These are phyloP conservation scores for Elsinoe arachidis DNA, from an alignment of 2,329 filamentous ascomycete species.

Conservation along the genomic window DNA sequence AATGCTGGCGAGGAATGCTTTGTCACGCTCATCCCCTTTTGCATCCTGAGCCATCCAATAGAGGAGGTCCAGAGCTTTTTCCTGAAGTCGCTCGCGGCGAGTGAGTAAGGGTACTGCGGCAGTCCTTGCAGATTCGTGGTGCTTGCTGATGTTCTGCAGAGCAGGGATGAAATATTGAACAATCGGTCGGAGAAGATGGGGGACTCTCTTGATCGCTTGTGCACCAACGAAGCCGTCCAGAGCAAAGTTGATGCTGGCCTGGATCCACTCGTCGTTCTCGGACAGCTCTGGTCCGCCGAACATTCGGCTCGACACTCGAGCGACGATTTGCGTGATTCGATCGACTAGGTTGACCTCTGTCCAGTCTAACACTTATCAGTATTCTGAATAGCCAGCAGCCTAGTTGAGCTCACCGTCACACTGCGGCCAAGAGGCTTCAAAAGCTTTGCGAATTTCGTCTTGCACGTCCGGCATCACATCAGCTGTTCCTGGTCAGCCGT, in stretches of 20 bases:
- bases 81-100: slow-evolving; percentile 15
- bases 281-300: slow-evolving; percentile 22
- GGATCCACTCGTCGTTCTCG: slow-evolving; percentile 26
- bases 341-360: slow-evolving; percentile 21
- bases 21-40: slow-evolving; percentile 16
- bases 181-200: slow-evolving; percentile 22
- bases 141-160: slow-evolving; percentile 23
- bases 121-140: slow-evolving; percentile 20
- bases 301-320: slow-evolving; percentile 25
- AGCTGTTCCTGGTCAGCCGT: neutral
- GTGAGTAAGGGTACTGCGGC: slow-evolving; percentile 24
- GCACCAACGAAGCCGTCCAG: slow-evolving; percentile 25
- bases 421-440: slow-evolving; percentile 10
- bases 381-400: neutral
- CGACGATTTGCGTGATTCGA: slow-evolving; percentile 22
- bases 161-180: slow-evolving; percentile 21
- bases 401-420: neutral
- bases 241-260: slow-evolving; percentile 25
- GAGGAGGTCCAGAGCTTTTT: slow-evolving; percentile 21
- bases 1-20: slow-evolving; percentile 23
- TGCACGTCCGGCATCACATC: slow-evolving; percentile 19
- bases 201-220: slow-evolving; percentile 21
- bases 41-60: slow-evolving; percentile 22
- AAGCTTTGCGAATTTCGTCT: slow-evolving; percentile 21
- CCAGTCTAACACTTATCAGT: slow-evolving; percentile 20